phyloP scores from a whole-genome alignment of 2,329 filamentous ascomycete genomes.

The Botrytis tulipae region DNA sequence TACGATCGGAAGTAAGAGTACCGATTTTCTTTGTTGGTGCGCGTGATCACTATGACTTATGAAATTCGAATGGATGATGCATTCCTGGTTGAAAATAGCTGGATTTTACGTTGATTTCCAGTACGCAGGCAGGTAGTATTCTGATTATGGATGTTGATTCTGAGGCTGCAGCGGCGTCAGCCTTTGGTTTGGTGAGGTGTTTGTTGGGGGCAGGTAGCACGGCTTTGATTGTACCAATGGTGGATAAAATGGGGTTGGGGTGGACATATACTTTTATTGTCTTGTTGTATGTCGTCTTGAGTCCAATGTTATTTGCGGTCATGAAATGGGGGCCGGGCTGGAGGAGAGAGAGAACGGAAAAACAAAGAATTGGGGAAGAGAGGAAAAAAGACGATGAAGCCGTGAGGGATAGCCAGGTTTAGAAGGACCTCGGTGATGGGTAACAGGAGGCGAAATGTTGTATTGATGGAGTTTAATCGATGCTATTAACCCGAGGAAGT shows the following conservation, averaged over 20 bases:
- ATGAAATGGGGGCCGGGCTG: conserved; percentile 46
- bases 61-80: too few species aligned
- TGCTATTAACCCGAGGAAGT: neutral
- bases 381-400: neutral
- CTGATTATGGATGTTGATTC: conserved; percentile 58
- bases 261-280: conserved; percentile 53
- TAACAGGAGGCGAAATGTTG: neutral
- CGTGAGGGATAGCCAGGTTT: neutral
- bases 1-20: too few species aligned
- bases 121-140: conserved; percentile 51
- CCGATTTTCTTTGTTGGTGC: too few species aligned
- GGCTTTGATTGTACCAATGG: conserved; percentile 53
- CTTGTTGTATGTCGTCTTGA: conserved; percentile 43
- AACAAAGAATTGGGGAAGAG: conserved; percentile 23
- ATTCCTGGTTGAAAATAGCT: too few species aligned
- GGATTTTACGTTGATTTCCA: conserved; percentile 54
- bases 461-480: neutral
- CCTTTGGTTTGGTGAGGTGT: conserved; percentile 56
- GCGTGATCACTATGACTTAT: too few species aligned
- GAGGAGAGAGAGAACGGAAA: conserved; percentile 41
- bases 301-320: conserved; percentile 44
- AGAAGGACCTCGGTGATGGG: too few species aligned
- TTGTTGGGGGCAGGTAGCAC: conserved; percentile 53
- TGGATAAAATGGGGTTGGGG: conserved; percentile 49
- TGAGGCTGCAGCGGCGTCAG: conserved; percentile 51